Evolutionary conservation across 106 monocot species (phyloP), one percentile per base, ranked within the genome.

Genomic region (Dioscorea alata): DNA sequence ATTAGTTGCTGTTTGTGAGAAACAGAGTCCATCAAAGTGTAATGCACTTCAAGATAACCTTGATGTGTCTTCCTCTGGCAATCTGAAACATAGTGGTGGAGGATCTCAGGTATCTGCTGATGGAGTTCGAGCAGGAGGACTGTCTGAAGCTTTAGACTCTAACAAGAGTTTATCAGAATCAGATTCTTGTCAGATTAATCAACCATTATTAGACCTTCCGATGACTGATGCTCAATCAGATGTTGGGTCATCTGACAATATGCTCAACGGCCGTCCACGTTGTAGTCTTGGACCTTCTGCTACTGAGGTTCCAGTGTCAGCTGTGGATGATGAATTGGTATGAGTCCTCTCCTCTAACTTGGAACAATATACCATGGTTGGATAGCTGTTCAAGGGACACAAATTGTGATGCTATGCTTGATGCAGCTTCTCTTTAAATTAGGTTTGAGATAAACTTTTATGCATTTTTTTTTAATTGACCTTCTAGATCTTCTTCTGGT

Each of bases 301-400:
- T 63, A 22, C 31, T 50, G 51, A 75, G 20, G 57, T 33, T 51
- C 59, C 63, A 64, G 19, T 32, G 13, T 51, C 58, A 50, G 53
- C 70, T 51, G 23, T 50, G 17, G 33, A 52, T 34, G 68, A 76
- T 66, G 74, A 77, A 63, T 51, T 25, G 86, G 86, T 87, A 77
- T 50, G 50, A 19, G 10, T 23, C 23, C 34, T 24, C 6, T 42
- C 42, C 42, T 42, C 42, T 42, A 42, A 42, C 42, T 42, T 42
- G 42, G 42, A 42, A 42, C 42, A 42, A 42, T 42, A 42, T 42
- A 42, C 42, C 42, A 42, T 42, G 42, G 42, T 42, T 42, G 42
- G 42, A 42, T 42, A 42, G 42, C 42, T 42, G 42, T 42, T 42
- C 42, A 42, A 42, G 42, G 42, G 42, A 42, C 42, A 42, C 42